Conservation (phyloP, 768 basidiomycete genomes). For the Daedaleopsis nitida region DNA sequence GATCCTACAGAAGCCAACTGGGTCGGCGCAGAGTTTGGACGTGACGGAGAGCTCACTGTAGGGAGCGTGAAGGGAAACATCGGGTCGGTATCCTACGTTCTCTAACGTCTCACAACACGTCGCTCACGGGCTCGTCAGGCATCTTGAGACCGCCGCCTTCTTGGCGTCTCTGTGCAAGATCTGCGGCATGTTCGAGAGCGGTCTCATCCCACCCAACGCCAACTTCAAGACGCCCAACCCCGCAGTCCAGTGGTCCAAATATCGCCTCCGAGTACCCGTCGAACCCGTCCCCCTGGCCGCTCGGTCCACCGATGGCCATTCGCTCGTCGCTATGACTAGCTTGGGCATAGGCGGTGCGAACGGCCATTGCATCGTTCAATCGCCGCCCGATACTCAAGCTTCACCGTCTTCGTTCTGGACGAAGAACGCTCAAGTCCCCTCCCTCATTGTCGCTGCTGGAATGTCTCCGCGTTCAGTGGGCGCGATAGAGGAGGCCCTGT, state of each 20-base stretch:
- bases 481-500: slow-evolving; percentile 6
- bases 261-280: slow-evolving; percentile 38
- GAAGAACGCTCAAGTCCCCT: slow-evolving; percentile 16
- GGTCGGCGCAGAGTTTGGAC: slow-evolving; percentile 41
- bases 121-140: slow-evolving; percentile 24
- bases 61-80: slow-evolving; percentile 52
- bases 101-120: background rate
- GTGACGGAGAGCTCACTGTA: slow-evolving; percentile 36
- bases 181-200: slow-evolving; percentile 38
- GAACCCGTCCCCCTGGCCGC: slow-evolving; percentile 30
- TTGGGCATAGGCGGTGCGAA: slow-evolving; percentile 49
- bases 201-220: slow-evolving; percentile 42
- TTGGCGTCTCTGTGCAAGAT: slow-evolving; percentile 48
- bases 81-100: slow-evolving; percentile 33
- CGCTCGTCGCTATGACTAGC: slow-evolving; percentile 43
- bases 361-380: slow-evolving; percentile 43
- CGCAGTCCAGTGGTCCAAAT: slow-evolving; percentile 42
- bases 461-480: slow-evolving; percentile 38
- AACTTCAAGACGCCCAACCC: slow-evolving; percentile 40
- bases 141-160: slow-evolving; percentile 45
- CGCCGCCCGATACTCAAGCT: slow-evolving; percentile 21
- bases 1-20: slow-evolving; percentile 55
- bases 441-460: slow-evolving; percentile 38
- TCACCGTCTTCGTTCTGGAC: background rate
- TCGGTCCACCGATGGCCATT: slow-evolving; percentile 23